These are phyloP conservation scores for Penicillium malachiteum DNA, from an alignment of 495 filamentous ascomycete genomes.

Conservation along the genomic window DNA sequence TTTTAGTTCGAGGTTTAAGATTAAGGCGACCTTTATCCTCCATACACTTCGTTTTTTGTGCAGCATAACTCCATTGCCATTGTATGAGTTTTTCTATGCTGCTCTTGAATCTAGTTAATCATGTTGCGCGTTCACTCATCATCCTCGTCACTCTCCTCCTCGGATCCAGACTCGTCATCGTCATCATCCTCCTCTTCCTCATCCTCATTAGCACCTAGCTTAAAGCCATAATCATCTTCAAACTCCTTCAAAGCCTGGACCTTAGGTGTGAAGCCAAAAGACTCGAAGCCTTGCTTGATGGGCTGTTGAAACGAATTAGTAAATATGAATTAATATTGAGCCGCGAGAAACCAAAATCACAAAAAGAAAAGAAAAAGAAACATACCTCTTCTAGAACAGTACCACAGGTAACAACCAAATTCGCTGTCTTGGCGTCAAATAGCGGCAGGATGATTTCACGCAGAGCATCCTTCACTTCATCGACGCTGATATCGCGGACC, in stretches of 20 bases:
- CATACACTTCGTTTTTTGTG: neutral
- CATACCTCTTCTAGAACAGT: slow-evolving; percentile 80
- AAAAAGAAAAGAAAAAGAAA: neutral
- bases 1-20: too few relatives aligned
- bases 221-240: slow-evolving; percentile 87
- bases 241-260: slow-evolving; percentile 76
- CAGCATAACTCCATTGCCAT: slow-evolving; percentile 3
- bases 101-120: slow-evolving; percentile 13
- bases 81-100: slow-evolving; percentile 13
- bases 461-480: slow-evolving; percentile 76
- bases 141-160: slow-evolving; percentile 36
- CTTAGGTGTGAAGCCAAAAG: slow-evolving; percentile 73
- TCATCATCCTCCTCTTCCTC: slow-evolving; percentile 65
- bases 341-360: neutral
- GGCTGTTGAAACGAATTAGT: slow-evolving; percentile 45
- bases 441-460: slow-evolving; percentile 72
- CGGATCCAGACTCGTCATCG: slow-evolving; percentile 49
- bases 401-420: slow-evolving; percentile 86
- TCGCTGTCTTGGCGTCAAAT: slow-evolving; percentile 73
- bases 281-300: slow-evolving; percentile 67
- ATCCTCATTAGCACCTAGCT: slow-evolving; percentile 64
- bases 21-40: neutral
- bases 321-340: neutral
- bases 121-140: slow-evolving; percentile 24
- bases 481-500: slow-evolving; percentile 70